phyloP scores from a whole-genome alignment of 78 protist genomes.

The Cavenderia fasciculata region DNA sequence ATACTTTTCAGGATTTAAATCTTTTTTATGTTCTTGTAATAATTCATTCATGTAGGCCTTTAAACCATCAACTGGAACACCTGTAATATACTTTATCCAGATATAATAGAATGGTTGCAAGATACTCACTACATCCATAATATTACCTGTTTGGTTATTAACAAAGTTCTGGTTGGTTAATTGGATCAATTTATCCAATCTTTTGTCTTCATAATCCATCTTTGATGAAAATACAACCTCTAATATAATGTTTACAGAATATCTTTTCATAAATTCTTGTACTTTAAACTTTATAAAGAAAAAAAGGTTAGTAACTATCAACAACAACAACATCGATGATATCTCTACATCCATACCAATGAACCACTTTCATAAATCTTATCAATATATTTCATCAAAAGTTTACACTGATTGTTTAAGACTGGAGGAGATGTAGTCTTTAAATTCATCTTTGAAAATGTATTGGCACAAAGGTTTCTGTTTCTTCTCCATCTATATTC shows the following conservation, averaged over 20 bases:
- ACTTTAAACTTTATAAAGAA: background rate
- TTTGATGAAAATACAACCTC: background rate
- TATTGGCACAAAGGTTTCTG: background rate
- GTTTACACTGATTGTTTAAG: background rate
- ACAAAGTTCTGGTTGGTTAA: background rate
- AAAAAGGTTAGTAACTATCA: background rate
- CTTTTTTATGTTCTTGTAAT: background rate
- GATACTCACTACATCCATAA: background rate
- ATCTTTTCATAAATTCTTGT: background rate
- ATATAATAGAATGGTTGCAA: background rate
- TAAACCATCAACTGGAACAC: background rate
- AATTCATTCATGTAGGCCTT: background rate
- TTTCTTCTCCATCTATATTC: conserved; percentile 14
- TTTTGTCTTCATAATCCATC: too few species aligned
- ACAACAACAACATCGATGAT: too few species aligned
- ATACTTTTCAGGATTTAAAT: conserved; percentile 15
- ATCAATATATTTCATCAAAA: background rate
- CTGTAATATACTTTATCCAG: background rate
- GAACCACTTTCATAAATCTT: conserved; percentile 1
- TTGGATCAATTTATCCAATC: background rate
- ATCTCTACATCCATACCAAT: too few species aligned
- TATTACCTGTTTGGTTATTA: background rate
- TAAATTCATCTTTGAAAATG: conserved; percentile 21
- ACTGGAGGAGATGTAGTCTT: too few species aligned
- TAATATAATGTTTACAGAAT: conserved; percentile 3